Evolutionary conservation across 2,329 filamentous ascomycete genomes (phyloP).

Genomic region (Penicillium fuscoglaucum): DNA sequence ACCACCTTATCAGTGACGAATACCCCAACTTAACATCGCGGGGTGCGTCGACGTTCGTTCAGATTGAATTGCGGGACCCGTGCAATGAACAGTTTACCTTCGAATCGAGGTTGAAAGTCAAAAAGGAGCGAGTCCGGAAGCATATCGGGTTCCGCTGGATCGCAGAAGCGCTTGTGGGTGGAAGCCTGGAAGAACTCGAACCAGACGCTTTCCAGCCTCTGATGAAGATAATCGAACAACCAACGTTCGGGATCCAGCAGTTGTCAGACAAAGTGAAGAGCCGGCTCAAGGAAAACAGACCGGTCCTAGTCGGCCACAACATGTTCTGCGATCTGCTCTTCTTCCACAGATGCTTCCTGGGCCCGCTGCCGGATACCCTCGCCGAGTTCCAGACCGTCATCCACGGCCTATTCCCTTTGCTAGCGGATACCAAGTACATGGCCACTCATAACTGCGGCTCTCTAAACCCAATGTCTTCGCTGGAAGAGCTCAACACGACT

Average conservation of each 20-base stretch:
- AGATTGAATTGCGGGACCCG: conserved; percentile 42
- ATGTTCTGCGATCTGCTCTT: conserved; percentile 64
- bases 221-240: conserved; percentile 20
- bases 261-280: conserved; percentile 38
- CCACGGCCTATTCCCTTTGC: conserved; percentile 55
- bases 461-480: conserved; percentile 48
- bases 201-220: conserved; percentile 34
- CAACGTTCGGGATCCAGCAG: conserved; percentile 24
- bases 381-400: conserved; percentile 54
- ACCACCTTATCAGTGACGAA: conserved; percentile 65
- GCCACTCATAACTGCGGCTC: conserved; percentile 57
- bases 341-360: conserved; percentile 61
- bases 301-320: conserved; percentile 62
- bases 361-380: conserved; percentile 56
- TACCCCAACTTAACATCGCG: conserved; percentile 48
- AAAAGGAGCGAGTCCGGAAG: conserved; percentile 33
- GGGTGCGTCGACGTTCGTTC: conserved; percentile 41
- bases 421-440: conserved; percentile 66
- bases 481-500: conserved; percentile 31
- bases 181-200: conserved; percentile 41
- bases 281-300: conserved; percentile 48
- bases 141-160: conserved; percentile 50
- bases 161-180: conserved; percentile 47
- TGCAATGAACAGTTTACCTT: conserved; percentile 36
- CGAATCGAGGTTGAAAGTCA: conserved; percentile 29